These are phyloP conservation scores for Aspergillus taichungensis DNA, from an alignment of 495 filamentous ascomycete genomes.

Conservation along the genomic window DNA sequence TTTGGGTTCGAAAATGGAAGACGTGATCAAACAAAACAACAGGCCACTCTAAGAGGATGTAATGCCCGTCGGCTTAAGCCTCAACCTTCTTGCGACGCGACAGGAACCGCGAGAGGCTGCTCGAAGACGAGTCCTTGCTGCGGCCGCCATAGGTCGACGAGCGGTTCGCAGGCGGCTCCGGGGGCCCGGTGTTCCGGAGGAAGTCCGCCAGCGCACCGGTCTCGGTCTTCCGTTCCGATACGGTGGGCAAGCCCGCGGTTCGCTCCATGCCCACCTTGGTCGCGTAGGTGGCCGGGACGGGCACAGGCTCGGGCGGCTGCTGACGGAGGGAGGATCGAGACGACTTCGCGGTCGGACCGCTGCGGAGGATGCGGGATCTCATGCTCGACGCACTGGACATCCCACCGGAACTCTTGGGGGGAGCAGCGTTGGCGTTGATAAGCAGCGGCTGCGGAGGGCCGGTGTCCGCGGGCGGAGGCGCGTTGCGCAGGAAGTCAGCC, in stretches of 20 bases:
- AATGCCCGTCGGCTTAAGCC: conserved; percentile 10
- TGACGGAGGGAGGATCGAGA: conserved; percentile 29
- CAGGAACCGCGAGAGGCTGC: conserved; percentile 32
- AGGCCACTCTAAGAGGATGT: neutral
- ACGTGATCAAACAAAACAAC: neutral
- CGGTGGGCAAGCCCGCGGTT: conserved; percentile 14
- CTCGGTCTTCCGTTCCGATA: conserved; percentile 29
- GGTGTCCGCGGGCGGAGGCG: conserved; percentile 59
- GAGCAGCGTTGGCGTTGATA: conserved; percentile 14
- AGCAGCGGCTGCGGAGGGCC: conserved; percentile 33
- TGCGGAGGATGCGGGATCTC: conserved; percentile 54
- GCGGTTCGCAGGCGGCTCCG: conserved; percentile 27
- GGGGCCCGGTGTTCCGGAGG: conserved; percentile 67
- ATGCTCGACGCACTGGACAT: conserved; percentile 37
- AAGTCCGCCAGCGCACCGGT: conserved; percentile 76
- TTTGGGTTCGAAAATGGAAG: conserved; percentile 5
- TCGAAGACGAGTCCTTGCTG: conserved; percentile 18
- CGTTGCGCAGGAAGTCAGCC: conserved; percentile 79
- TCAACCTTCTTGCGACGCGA: conserved; percentile 36
- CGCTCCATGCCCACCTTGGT: conserved; percentile 32
- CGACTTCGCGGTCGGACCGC: conserved; percentile 17
- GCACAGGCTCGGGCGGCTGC: conserved; percentile 13
- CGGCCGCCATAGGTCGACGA: conserved; percentile 5
- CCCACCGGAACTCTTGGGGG: conserved; percentile 45
- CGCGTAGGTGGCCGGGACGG: conserved; percentile 28